Evolutionary conservation across 345 rosid genomes (phyloP).

Genomic region (Firmiana major): DNA sequence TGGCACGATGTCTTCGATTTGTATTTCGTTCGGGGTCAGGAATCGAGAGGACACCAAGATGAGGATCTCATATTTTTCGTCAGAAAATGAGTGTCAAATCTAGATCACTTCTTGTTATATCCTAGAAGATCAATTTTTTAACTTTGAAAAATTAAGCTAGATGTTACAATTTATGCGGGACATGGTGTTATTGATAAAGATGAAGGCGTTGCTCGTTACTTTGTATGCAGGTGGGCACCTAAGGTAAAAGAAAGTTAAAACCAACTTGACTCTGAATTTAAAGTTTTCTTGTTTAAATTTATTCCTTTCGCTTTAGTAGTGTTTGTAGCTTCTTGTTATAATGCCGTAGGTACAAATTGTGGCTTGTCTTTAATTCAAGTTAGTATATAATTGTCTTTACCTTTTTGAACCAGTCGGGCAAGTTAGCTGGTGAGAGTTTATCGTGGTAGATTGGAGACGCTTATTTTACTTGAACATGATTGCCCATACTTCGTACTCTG

Average conservation of each 20-base stretch:
- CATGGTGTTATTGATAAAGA: slow-evolving; percentile 50
- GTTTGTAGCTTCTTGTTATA: not conserved
- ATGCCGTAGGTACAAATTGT: not conserved
- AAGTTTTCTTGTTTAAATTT: not conserved
- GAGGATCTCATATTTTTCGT: slow-evolving; percentile 91
- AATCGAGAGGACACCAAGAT: slow-evolving; percentile 71
- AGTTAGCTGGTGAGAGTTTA: slow-evolving; percentile 50
- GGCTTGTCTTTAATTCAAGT: not conserved
- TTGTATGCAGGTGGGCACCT: slow-evolving; percentile 98
- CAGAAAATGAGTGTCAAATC: slow-evolving; percentile 53
- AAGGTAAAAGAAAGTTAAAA: slow-evolving; percentile 56
- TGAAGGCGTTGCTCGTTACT: slow-evolving; percentile 60
- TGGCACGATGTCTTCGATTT: slow-evolving; percentile 88
- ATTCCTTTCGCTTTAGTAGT: not conserved
- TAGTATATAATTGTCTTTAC: slow-evolving; percentile 2
- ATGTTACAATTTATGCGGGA: slow-evolving; percentile 22
- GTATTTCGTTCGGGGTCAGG: slow-evolving; percentile 73
- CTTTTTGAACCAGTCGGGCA: slow-evolving; percentile 60
- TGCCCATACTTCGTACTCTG: slow-evolving; percentile 82
- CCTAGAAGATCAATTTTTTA: not conserved
- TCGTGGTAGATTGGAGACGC: slow-evolving; percentile 87
- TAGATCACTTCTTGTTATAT: not conserved
- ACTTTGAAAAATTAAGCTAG: not conserved
- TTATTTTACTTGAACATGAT: slow-evolving; percentile 87
- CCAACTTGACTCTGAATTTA: not conserved